A percentile compares a stretch with the other conserved stretches of the same genome.
phyloP scores from a whole-genome alignment of 2,329 filamentous ascomycete species.

The Aschersonia sp. region DNA sequence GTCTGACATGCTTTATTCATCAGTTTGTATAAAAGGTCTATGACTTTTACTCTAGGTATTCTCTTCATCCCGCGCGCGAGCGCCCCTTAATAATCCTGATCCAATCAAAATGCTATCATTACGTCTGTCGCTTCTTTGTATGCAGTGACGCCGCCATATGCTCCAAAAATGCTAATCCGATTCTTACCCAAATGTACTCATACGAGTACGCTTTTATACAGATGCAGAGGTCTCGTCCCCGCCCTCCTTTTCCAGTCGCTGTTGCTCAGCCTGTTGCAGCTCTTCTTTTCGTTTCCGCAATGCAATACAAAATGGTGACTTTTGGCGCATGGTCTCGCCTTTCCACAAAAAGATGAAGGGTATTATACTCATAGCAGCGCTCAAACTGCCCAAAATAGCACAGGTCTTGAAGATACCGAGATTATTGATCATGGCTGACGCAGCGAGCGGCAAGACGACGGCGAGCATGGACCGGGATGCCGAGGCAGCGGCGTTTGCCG shows the following conservation, averaged over 20 bases:
- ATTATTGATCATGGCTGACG: conserved; percentile 30
- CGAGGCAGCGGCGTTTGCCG: conserved; percentile 71
- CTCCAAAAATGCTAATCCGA: too few relatives aligned
- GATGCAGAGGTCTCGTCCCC: not conserved
- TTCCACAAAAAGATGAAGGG: conserved; percentile 41
- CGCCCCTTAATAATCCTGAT: too few relatives aligned
- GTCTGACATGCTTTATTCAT: too few relatives aligned
- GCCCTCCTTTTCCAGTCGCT: conserved; percentile 11
- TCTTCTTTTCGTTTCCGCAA: conserved; percentile 35
- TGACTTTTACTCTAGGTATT: too few relatives aligned
- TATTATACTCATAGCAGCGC: conserved; percentile 32
- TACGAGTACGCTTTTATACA: not conserved
- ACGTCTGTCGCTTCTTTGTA: too few relatives aligned
- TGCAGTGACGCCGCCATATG: too few relatives aligned
- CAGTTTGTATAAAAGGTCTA: too few relatives aligned
- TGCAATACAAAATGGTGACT: conserved; percentile 47
- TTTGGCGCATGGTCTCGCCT: conserved; percentile 36
- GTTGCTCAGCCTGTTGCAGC: conserved; percentile 23
- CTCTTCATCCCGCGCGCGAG: too few relatives aligned
- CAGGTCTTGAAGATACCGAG: conserved; percentile 35
- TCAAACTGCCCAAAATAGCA: conserved; percentile 35
- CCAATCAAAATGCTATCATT: not conserved
- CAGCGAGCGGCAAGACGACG: conserved; percentile 49
- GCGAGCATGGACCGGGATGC: conserved; percentile 89
- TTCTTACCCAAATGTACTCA: too few relatives aligned